Evolutionary conservation across 2,329 filamentous ascomycete species (phyloP), one percentile per base, ranked within the genome.

Genomic region (Cladosporium sp.): DNA sequence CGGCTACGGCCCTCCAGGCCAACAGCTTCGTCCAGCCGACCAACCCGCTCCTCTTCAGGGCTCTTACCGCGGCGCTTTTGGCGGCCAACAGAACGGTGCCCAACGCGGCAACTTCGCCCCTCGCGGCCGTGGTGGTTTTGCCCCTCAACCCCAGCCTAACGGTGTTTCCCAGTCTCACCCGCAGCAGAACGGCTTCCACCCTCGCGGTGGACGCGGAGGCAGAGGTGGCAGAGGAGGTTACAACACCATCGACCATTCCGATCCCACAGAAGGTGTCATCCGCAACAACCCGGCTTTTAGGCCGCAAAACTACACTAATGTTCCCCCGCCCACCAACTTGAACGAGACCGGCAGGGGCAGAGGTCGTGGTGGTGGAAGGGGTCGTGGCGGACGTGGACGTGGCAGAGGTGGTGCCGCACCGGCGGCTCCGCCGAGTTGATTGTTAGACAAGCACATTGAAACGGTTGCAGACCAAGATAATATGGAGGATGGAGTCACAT

Each of bases 321-420:
- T 78, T 5, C 76, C 78, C 6, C 84, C 84, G 18, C 84, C 84
- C 1, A 66, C 78, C 1, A 76, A 64, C 38, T 67, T 86, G 11
- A 76, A 84, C 55, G 60, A 69, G 15, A 53, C 60, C 33, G 55
- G 59, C 18, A 42, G 61, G 25, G 59, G 62, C 15, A 55, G 62
- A 20, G 58, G 58, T 7, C 53, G 59, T 41, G 58, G 60, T 30
- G 52, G 56, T 22, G 49, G 55, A 13, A 52, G 57, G 16, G 53
- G 49, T 16, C 47, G 54, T 12, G 55, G 60, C 18, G 53, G 61
- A 9, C 35, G 45, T 8, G 45, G 43, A 15, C 43, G 54, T 6
- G 53, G 59, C 6, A 49, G 56, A 45, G 57, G 56, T 36, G 53
- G 46, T 20, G 43, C 35, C 27, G 35, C 43, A 16, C 43, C 43